A percentile compares a stretch with the other conserved stretches of the same genome.
Conservation (phyloP, 257 asterid genomes). For the Salvia splendens region DNA sequence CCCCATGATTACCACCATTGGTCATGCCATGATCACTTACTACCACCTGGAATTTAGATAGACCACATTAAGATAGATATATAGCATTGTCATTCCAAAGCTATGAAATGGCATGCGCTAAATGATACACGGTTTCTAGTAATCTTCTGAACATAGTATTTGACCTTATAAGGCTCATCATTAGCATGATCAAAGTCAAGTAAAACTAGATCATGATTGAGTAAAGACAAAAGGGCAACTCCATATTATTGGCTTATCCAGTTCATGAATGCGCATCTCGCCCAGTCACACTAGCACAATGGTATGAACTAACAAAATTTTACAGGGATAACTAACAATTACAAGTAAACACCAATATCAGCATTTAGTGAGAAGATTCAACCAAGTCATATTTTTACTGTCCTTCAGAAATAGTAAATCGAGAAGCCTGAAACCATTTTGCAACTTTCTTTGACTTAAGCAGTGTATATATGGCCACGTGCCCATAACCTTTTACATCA, state of each 20-base stretch:
- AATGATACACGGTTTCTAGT: conserved; percentile 9
- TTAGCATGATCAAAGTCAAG: background rate
- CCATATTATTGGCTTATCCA: conserved; percentile 7
- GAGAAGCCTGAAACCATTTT: background rate
- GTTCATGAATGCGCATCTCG: background rate
- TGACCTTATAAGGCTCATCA: conserved; percentile 9
- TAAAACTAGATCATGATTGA: conserved; percentile 8
- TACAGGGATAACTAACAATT: background rate
- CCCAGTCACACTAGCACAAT: conserved; percentile 5
- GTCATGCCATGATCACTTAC: conserved; percentile 99
- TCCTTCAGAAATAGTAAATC: conserved; percentile 9
- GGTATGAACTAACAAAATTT: conserved; percentile 2
- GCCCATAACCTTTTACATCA: background rate
- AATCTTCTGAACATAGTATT: background rate
- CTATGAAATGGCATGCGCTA: conserved; percentile 11
- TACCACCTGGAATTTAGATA: conserved; percentile 58
- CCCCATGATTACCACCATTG: conserved; percentile 88
- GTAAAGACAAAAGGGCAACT: background rate
- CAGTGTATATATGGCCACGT: background rate
- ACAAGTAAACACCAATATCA: background rate
- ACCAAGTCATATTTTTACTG: background rate
- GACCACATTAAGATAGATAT: conserved; percentile 28
- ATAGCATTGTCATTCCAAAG: conserved; percentile 26
- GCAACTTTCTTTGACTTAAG: conserved; percentile 5
- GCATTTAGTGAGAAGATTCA: background rate